phyloP scores from a whole-genome alignment of 495 filamentous ascomycete species.

The Annulohypoxylon moriforme region DNA sequence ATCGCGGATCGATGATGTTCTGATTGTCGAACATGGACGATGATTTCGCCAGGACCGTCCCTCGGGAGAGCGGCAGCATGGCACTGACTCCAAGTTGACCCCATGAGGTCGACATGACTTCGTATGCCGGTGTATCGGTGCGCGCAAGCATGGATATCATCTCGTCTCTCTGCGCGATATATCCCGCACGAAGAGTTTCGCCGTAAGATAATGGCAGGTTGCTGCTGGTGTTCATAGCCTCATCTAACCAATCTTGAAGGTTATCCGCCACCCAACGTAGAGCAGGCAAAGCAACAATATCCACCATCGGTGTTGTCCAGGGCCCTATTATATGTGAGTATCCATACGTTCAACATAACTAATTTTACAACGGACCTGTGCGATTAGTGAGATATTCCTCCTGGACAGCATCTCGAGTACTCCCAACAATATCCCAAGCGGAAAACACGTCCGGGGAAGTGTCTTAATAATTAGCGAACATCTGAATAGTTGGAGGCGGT shows the following conservation, averaged over 20 bases:
- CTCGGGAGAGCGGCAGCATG: slow-evolving; percentile 45
- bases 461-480: slow-evolving; percentile 42
- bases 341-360: not conserved
- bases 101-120: slow-evolving; percentile 56
- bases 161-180: slow-evolving; percentile 49
- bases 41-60: slow-evolving; percentile 40
- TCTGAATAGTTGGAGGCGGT: not conserved
- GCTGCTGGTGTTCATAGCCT: slow-evolving; percentile 32
- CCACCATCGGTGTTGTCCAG: slow-evolving; percentile 54
- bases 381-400: slow-evolving; percentile 51
- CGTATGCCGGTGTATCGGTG: slow-evolving; percentile 51
- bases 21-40: slow-evolving; percentile 39
- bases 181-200: slow-evolving; percentile 55
- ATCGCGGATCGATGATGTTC: slow-evolving; percentile 50
- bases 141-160: slow-evolving; percentile 50
- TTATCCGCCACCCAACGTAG: slow-evolving; percentile 43
- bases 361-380: slow-evolving; percentile 41
- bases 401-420: slow-evolving; percentile 38
- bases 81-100: slow-evolving; percentile 49
- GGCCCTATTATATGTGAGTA: slow-evolving; percentile 48
- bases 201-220: slow-evolving; percentile 52
- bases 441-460: slow-evolving; percentile 50
- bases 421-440: slow-evolving; percentile 49
- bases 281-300: slow-evolving; percentile 56
- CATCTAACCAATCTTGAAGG: slow-evolving; percentile 26